Evolutionary conservation across 2,329 filamentous ascomycete species (phyloP), one percentile per base, ranked within the genome.

Genomic region (Fonsecaea erecta): DNA sequence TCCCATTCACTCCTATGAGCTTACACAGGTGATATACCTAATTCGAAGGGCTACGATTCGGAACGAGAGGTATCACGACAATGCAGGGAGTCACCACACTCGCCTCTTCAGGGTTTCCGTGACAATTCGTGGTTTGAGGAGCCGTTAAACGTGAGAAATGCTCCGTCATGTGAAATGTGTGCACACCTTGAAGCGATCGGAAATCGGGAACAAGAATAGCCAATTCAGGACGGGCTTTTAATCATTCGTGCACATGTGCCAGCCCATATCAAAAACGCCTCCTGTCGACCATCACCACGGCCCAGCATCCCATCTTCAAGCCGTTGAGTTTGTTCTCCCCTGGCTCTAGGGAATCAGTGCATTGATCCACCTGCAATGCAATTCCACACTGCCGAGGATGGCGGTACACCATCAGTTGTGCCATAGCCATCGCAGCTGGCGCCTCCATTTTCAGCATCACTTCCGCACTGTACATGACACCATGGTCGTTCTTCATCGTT

Each of bases 241-340:
- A 52, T 34, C 52, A 35, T 65, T 62, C 53, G 43, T 62, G 30
- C 48, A 66, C 3, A 26, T 59, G 60, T 59, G 51, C 24, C 63
- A 62, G 54, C 65, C 62, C 52, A 16, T 48, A 11, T 48, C 43
- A 37, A 61, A 52, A 65, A 63, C 63, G 63, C 63, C 63, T 48
- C 21, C 34, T 61, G 18, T 61, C 34, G 57, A 65, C 43, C 43
- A 61, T 61, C 63, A 65, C 43, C 56, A 52, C 24, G 56, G 57
- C 43, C 43, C 24, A 26, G 3, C 26, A 53, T 65, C 65, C 65
- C 65, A 63, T 68, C 62, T 68, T 65, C 65, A 65, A 67, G 65
- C 65, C 48, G 48, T 18, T 51, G 54, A 53, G 18, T 35, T 52
- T 16, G 30, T 40, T 12, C 30, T 21, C 26, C 43, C 26, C 40